phyloP scores from a whole-genome alignment of 352 stramenopile genomes.

The Pythium scleroteichum region DNA sequence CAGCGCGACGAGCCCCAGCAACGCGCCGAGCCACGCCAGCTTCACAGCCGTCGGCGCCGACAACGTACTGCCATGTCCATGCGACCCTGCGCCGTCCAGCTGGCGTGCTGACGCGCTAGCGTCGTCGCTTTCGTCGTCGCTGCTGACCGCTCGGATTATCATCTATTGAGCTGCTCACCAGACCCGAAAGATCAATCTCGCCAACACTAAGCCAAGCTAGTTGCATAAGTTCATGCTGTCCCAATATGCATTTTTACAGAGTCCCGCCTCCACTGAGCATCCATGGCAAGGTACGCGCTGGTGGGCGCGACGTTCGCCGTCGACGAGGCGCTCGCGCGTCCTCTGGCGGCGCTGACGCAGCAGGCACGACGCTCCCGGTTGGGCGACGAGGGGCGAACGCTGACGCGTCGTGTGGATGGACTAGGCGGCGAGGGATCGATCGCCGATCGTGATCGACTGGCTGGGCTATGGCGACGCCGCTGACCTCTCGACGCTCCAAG shows the following conservation, averaged over 20 bases:
- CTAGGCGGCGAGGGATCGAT: conserved; percentile 31
- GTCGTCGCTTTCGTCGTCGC: conserved; percentile 51
- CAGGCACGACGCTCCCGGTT: conserved; percentile 33
- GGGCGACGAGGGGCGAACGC: background rate
- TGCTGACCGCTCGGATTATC: conserved; percentile 75
- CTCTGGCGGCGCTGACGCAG: conserved; percentile 50
- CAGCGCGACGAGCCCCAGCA: conserved; percentile 44
- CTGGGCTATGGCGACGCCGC: conserved; percentile 51
- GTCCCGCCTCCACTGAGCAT: too few relatives aligned
- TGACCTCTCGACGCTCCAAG: conserved; percentile 28
- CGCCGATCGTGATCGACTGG: conserved; percentile 48
- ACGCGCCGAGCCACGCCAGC: conserved; percentile 48
- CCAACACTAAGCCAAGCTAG: too few relatives aligned
- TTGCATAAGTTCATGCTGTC: too few relatives aligned
- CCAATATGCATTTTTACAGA: background rate
- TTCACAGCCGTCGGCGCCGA: conserved; percentile 22
- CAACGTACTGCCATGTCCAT: background rate
- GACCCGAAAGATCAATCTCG: too few relatives aligned
- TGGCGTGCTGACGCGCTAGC: background rate
- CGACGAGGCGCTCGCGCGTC: conserved; percentile 50
- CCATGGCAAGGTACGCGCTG: conserved; percentile 24
- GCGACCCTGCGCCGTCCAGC: background rate
- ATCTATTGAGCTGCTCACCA: too few relatives aligned
- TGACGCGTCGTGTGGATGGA: conserved; percentile 1
- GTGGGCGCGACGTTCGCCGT: conserved; percentile 64